These are phyloP conservation scores for Ajuga chamaepitys DNA, from an alignment of 257 asterid genomes.

Conservation along the genomic window DNA sequence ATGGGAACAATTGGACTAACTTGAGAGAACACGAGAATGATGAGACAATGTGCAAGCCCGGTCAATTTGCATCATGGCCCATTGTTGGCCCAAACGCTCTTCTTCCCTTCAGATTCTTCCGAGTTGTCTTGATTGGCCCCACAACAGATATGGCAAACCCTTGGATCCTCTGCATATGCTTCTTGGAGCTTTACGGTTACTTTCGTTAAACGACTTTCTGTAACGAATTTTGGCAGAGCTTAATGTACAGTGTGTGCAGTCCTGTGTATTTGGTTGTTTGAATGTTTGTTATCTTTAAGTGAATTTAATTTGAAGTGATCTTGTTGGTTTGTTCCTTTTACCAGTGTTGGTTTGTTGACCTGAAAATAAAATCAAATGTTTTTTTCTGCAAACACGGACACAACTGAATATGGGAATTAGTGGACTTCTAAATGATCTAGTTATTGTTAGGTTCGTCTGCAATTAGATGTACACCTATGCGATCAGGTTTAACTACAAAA, in stretches of 20 bases:
- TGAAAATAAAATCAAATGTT: too few species aligned
- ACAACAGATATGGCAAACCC: constrained; percentile 63
- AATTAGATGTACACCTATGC: too few species aligned
- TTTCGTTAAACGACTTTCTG: constrained; percentile 32
- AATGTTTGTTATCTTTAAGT: not conserved
- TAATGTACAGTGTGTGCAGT: not conserved
- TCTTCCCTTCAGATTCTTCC: constrained; percentile 80
- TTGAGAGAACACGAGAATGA: constrained; percentile 82
- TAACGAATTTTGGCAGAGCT: not conserved
- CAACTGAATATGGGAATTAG: too few species aligned
- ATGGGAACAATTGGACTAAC: constrained; percentile 76
- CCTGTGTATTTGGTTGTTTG: not conserved
- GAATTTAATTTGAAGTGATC: not conserved
- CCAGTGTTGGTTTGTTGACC: too few species aligned
- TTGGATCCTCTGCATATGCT: constrained; percentile 90
- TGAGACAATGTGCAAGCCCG: constrained; percentile 66
- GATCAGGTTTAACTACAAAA: too few species aligned
- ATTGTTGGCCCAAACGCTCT: constrained; percentile 68
- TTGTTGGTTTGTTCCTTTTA: too few species aligned
- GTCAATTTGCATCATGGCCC: constrained; percentile 95
- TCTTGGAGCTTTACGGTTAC: constrained; percentile 91
- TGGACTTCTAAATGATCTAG: too few species aligned
- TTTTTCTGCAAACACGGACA: too few species aligned
- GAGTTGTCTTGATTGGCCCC: constrained; percentile 52
- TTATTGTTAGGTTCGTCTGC: too few species aligned